These are phyloP conservation scores for Chiua virens DNA, from an alignment of 768 basidiomycete genomes.

Conservation along the genomic window DNA sequence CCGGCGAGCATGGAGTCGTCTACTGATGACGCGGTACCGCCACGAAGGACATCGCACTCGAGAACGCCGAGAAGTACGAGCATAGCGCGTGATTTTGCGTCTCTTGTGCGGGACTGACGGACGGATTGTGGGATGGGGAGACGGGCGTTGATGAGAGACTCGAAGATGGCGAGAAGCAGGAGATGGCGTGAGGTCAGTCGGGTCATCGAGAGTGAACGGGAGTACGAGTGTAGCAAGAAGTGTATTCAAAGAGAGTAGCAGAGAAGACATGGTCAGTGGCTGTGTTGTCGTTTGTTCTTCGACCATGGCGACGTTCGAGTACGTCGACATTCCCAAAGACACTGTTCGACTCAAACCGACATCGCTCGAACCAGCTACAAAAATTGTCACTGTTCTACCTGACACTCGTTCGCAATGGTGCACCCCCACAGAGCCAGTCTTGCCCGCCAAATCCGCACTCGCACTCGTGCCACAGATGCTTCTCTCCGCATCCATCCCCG, in stretches of 20 bases:
- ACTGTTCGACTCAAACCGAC: constrained; percentile 35
- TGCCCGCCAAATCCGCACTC: constrained; percentile 33
- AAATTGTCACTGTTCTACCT: constrained; percentile 43
- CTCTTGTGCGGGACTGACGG: constrained; percentile 36
- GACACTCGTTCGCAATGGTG: constrained; percentile 7
- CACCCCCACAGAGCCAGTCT: constrained; percentile 6
- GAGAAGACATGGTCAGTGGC: too few species aligned
- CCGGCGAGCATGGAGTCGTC: constrained; percentile 14
- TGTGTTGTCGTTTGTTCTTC: too few species aligned
- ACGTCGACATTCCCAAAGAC: constrained; percentile 42
- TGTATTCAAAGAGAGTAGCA: too few species aligned
- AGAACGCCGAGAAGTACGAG: constrained; percentile 77
- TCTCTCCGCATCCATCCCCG: constrained; percentile 20
- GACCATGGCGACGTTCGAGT: too few species aligned
- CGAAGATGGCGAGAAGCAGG: constrained; percentile 70
- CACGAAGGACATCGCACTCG: constrained; percentile 58
- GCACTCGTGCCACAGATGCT: constrained; percentile 43
- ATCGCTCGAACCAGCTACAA: constrained; percentile 39
- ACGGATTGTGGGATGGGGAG: constrained; percentile 45
- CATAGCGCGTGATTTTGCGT: constrained; percentile 58
- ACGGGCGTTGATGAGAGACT: constrained; percentile 54
- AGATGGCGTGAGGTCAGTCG: constrained; percentile 67
- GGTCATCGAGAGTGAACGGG: constrained; percentile 48
- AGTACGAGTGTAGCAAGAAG: constrained; percentile 41
- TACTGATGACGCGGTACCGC: constrained; percentile 43